Conservation (phyloP, 1,284 basidiomycete genomes). For the Leccinum pallidistipes region DNA sequence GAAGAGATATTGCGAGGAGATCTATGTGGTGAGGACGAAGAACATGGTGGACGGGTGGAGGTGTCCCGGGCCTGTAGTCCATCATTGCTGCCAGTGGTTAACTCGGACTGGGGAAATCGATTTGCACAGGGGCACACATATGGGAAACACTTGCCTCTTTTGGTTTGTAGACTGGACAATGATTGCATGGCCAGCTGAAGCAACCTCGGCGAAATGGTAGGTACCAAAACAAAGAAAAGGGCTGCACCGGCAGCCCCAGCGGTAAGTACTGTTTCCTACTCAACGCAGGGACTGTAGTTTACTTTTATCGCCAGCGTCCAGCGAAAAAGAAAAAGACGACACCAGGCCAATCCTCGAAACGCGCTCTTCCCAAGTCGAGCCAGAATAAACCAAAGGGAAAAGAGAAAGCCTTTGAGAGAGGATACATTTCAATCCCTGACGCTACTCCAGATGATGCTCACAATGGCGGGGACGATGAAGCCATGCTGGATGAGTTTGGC, state of each 20-base stretch:
- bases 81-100: conserved; percentile 10
- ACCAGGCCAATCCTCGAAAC: conserved; percentile 18
- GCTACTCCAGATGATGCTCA: conserved; percentile 38
- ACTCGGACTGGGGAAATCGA: background rate
- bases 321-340: conserved; percentile 50
- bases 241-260: conserved; percentile 33
- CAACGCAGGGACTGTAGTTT: background rate
- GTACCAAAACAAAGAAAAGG: conserved; percentile 31
- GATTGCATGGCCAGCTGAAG: background rate
- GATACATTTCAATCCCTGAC: conserved; percentile 61
- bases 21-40: conserved; percentile 74
- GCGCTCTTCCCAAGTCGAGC: conserved; percentile 21
- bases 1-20: conserved; percentile 58
- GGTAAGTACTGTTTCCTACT: conserved; percentile 27
- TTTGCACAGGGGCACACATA: background rate
- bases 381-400: conserved; percentile 49
- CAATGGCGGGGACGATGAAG: conserved; percentile 60
- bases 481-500: conserved; percentile 59
- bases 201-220: conserved; percentile 15
- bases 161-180: background rate
- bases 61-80: conserved; percentile 35
- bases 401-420: conserved; percentile 57
- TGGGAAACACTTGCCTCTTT: conserved; percentile 32
- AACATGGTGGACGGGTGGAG: conserved; percentile 59
- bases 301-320: conserved; percentile 31